Conservation (phyloP, 768 basidiomycete genomes). For the Favolaschia claudopus region DNA sequence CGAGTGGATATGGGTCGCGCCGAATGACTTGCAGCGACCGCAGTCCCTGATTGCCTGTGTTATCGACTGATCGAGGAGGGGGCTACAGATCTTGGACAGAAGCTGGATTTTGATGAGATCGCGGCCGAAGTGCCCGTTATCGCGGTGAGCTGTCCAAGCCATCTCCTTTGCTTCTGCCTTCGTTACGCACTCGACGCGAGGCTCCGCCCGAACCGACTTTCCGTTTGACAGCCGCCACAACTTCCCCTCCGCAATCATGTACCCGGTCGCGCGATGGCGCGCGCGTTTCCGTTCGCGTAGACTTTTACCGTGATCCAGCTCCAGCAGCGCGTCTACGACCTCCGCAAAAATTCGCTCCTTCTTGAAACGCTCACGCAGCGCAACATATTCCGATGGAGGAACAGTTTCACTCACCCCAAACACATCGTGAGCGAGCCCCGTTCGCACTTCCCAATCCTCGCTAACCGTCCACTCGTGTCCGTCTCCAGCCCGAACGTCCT, state of each 20-base stretch:
- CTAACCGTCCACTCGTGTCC: slow-evolving; percentile 31
- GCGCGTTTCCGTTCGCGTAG: slow-evolving; percentile 18
- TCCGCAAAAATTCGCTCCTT: slow-evolving; percentile 26
- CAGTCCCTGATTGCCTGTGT: slow-evolving; percentile 33
- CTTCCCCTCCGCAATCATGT: slow-evolving; percentile 27
- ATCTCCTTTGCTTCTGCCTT: slow-evolving; percentile 31
- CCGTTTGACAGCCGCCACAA: slow-evolving; percentile 28
- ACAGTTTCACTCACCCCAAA: slow-evolving; percentile 3
- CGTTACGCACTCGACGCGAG: slow-evolving; percentile 36
- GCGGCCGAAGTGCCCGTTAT: slow-evolving; percentile 41
- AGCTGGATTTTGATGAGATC: slow-evolving; percentile 41
- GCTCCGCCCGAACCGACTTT: neutral
- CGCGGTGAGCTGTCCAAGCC: slow-evolving; percentile 27
- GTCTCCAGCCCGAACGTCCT: slow-evolving; percentile 10
- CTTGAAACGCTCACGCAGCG: slow-evolving; percentile 5
- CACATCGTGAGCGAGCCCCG: slow-evolving; percentile 16
- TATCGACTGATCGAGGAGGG: slow-evolving; percentile 36
- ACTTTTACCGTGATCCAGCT: slow-evolving; percentile 15
- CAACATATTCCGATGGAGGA: slow-evolving; percentile 7
- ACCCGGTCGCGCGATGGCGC: slow-evolving; percentile 18
- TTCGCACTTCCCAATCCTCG: slow-evolving; percentile 26
- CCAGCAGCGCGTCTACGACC: slow-evolving; percentile 19
- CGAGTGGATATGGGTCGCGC: slow-evolving; percentile 1
- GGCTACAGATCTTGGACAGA: slow-evolving; percentile 35
- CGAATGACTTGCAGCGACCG: slow-evolving; percentile 19